phyloP scores from a whole-genome alignment of 495 filamentous ascomycete genomes.

The Trichoderma parareesei region DNA sequence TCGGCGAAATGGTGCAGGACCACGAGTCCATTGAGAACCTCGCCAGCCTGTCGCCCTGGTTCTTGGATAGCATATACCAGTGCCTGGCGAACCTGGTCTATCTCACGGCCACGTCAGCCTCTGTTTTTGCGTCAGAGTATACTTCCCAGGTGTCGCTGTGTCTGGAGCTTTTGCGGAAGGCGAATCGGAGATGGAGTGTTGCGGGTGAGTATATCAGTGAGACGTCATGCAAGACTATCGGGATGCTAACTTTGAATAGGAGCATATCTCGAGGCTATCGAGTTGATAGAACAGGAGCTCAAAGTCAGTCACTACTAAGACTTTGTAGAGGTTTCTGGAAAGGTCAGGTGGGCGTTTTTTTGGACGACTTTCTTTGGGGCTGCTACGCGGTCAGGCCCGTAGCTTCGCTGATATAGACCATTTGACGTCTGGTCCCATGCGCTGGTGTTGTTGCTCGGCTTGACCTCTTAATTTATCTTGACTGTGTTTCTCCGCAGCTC shows the following conservation, averaged over 20 bases:
- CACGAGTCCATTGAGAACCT: background rate
- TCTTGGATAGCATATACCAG: slow-evolving; percentile 1
- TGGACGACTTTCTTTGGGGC: no score
- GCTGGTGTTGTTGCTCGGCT: no score
- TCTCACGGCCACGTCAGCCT: background rate
- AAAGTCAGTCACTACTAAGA: background rate
- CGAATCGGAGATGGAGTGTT: background rate
- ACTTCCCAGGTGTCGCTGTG: background rate
- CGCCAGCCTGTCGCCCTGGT: slow-evolving; percentile 6
- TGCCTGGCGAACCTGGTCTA: background rate
- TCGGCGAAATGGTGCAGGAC: background rate
- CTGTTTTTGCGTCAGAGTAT: background rate
- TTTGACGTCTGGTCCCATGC: no score
- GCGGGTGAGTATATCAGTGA: background rate
- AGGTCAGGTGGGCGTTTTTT: no score
- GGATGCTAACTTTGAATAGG: background rate
- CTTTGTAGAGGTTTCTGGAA: no score
- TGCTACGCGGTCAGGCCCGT: no score
- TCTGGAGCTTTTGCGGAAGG: background rate
- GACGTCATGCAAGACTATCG: no score
- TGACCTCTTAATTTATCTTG: no score
- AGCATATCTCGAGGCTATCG: slow-evolving; percentile 1
- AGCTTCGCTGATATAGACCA: no score
- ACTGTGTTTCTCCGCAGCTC: no score
- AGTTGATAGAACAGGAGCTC: background rate